A percentile compares a stretch with the other conserved stretches of the same genome.
Evolutionary conservation across 2,329 filamentous ascomycete species (phyloP).

Genomic region (Aureobasidium leucospermi): DNA sequence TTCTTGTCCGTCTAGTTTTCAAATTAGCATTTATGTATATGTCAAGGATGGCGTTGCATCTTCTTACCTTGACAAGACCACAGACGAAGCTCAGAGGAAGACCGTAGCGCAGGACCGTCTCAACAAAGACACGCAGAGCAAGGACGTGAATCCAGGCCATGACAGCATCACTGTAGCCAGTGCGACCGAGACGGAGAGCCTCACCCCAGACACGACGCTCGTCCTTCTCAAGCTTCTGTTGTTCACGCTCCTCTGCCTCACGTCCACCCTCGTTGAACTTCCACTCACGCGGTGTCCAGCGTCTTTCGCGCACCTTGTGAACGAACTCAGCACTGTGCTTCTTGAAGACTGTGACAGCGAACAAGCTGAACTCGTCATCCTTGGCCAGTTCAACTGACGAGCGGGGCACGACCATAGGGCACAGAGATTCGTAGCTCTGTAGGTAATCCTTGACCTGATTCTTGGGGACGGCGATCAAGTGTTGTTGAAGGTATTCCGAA

Average conservation of each 20-base stretch:
- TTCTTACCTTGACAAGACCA: slow-evolving; percentile 70
- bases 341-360: slow-evolving; percentile 86
- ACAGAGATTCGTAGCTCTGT: slow-evolving; percentile 76
- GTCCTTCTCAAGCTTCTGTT: slow-evolving; percentile 73
- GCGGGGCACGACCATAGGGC: slow-evolving; percentile 85
- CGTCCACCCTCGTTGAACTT: slow-evolving; percentile 84
- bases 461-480: slow-evolving; percentile 81
- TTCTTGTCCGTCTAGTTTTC: slow-evolving; percentile 70
- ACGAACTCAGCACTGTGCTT: slow-evolving; percentile 82
- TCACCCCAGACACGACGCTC: slow-evolving; percentile 92
- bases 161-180: slow-evolving; percentile 91
- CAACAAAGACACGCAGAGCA: slow-evolving; percentile 87
- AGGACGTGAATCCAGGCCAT: slow-evolving; percentile 95
- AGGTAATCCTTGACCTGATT: slow-evolving; percentile 80
- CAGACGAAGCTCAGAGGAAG: slow-evolving; percentile 84
- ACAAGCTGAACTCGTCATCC: slow-evolving; percentile 85
- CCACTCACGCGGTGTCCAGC: slow-evolving; percentile 93
- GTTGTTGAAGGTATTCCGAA: slow-evolving; percentile 94
- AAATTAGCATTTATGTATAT: neutral
- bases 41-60: neutral
- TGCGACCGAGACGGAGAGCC: slow-evolving; percentile 75
- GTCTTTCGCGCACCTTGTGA: slow-evolving; percentile 83
- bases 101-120: slow-evolving; percentile 94
- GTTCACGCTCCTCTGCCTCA: slow-evolving; percentile 81
- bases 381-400: slow-evolving; percentile 72